phyloP scores from a whole-genome alignment of 306 rosid species.

The Fragaria vesca region DNA sequence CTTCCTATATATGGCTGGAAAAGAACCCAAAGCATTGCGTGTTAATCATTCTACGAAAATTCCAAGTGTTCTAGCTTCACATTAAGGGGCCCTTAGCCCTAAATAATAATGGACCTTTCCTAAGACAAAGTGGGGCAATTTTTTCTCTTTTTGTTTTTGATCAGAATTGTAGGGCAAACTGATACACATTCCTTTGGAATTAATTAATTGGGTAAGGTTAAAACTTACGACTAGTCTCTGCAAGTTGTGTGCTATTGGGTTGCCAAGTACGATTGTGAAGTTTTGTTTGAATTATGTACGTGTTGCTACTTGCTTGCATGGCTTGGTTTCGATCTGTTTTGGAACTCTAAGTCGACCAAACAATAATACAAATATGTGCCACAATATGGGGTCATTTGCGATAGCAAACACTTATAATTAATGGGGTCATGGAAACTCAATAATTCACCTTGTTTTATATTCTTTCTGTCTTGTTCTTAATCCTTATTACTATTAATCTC shows the following conservation, averaged over 20 bases:
- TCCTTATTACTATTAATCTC: too few species aligned
- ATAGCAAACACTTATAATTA: neutral
- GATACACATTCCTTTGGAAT: neutral
- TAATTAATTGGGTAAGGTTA: neutral
- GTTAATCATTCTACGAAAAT: neutral
- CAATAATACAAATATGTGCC: neutral
- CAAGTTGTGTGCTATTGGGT: neutral
- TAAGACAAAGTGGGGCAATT: neutral
- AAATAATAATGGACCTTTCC: neutral
- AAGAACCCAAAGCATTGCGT: neutral
- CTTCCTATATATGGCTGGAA: neutral
- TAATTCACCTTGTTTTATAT: neutral
- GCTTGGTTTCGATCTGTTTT: neutral
- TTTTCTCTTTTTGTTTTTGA: neutral
- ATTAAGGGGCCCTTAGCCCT: neutral
- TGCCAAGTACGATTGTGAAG: conserved; percentile 3
- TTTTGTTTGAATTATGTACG: neutral
- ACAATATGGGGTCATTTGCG: neutral
- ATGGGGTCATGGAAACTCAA: neutral
- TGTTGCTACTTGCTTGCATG: neutral
- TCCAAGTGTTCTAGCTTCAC: neutral
- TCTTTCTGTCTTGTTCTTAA: neutral
- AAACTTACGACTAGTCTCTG: neutral
- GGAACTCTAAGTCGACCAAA: neutral
- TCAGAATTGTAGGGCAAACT: neutral